phyloP scores from a whole-genome alignment of 106 monocot species.

The Chionographis japonica region DNA sequence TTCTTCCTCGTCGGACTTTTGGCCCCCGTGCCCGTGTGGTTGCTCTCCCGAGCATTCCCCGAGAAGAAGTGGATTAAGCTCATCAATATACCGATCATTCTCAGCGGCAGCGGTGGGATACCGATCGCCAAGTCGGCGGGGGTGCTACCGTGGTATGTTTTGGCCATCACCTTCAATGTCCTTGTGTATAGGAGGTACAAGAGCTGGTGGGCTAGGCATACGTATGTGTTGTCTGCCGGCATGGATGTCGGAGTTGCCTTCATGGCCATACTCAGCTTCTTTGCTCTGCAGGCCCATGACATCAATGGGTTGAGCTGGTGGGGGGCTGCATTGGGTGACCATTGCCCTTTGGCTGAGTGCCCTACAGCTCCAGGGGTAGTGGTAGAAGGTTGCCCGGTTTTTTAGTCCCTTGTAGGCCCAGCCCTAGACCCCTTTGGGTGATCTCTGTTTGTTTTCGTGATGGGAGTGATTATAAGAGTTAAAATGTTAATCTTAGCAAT shows the following conservation, averaged over 20 bases:
- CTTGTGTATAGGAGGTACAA: constrained; percentile 4
- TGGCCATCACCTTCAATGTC: constrained; percentile 8
- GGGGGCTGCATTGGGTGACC: constrained; percentile 2
- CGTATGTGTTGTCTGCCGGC: constrained; percentile 8
- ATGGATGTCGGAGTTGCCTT: constrained; percentile 10
- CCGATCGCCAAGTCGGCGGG: neutral
- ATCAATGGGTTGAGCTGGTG: constrained; percentile 12
- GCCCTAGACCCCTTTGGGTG: too few relatives aligned
- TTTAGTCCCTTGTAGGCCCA: neutral
- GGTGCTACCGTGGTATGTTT: neutral
- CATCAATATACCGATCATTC: constrained; percentile 13
- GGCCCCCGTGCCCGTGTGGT: constrained; percentile 5
- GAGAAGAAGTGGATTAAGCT: constrained; percentile 15
- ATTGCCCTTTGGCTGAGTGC: constrained; percentile 15
- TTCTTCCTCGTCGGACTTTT: constrained; percentile 12
- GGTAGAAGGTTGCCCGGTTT: constrained; percentile 8
- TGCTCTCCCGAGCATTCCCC: neutral
- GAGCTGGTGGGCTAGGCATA: constrained; percentile 12
- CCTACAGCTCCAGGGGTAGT: constrained; percentile 11
- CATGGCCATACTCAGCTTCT: neutral
- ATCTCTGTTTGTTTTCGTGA: too few relatives aligned
- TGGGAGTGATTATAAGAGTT: too few relatives aligned
- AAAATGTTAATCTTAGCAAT: too few relatives aligned
- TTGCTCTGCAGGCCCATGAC: neutral
- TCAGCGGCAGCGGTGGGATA: neutral